These are phyloP conservation scores for Sporothrix schenckii DNA, from an alignment of 2,329 filamentous ascomycete genomes.

Conservation along the genomic window DNA sequence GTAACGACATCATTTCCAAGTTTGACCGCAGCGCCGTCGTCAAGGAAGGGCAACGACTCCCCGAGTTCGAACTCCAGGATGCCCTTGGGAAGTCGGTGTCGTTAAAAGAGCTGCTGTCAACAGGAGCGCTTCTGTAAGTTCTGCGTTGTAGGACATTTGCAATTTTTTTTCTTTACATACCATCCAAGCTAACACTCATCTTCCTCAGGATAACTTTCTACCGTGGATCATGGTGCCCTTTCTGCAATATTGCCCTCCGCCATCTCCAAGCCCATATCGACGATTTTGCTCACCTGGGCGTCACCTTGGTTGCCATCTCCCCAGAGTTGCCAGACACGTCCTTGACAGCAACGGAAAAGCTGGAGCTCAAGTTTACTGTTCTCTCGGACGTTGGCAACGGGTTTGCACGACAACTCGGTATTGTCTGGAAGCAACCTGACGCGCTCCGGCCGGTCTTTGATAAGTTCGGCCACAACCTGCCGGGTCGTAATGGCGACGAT, in stretches of 20 bases:
- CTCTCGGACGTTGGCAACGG: conserved; percentile 47
- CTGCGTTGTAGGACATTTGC: no score
- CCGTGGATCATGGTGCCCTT: conserved; percentile 52
- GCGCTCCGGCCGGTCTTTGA: conserved; percentile 39
- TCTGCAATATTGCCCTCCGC: conserved; percentile 48
- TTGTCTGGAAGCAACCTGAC: conserved; percentile 44
- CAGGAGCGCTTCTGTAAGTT: conserved; percentile 42
- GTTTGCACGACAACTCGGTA: conserved; percentile 45
- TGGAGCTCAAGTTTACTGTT: conserved; percentile 47
- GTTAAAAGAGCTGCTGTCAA: conserved; percentile 41
- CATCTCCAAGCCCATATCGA: conserved; percentile 45
- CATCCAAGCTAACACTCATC: background rate
- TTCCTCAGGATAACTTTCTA: conserved; percentile 47
- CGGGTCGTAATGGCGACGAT: conserved; percentile 45
- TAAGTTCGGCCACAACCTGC: conserved; percentile 42
- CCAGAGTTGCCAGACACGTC: conserved; percentile 48
- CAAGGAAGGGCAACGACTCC: conserved; percentile 43
- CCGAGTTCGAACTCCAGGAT: conserved; percentile 43
- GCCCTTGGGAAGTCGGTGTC: conserved; percentile 44
- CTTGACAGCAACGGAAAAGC: conserved; percentile 47
- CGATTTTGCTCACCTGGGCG: conserved; percentile 45
- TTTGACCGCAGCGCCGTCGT: conserved; percentile 41
- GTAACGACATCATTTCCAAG: conserved; percentile 15
- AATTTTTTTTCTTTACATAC: background rate
- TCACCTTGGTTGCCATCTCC: conserved; percentile 49